Evolutionary conservation across 108 stramenopile genomes (phyloP).

Genomic region (Pseudonitzschia multiseries): DNA sequence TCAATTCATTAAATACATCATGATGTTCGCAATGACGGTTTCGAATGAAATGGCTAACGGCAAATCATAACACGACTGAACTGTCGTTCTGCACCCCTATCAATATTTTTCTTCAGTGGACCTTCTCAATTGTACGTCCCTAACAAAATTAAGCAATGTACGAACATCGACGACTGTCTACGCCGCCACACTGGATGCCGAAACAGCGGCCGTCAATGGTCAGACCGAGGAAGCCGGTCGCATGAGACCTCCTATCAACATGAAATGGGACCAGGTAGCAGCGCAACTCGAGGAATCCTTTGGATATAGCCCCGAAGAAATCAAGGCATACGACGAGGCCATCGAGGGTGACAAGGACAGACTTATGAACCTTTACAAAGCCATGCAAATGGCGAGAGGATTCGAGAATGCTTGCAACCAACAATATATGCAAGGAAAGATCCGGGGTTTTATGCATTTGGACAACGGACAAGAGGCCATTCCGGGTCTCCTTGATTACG

Average conservation of each 20-base stretch:
- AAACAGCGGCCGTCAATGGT: slow-evolving; percentile 5
- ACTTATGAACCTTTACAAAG: slow-evolving; percentile 80
- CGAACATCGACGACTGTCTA: not conserved
- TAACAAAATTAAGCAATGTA: slow-evolving; percentile 5
- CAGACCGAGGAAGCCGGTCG: slow-evolving; percentile 6
- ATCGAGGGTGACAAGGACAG: slow-evolving; percentile 77
- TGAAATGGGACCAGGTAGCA: slow-evolving; percentile 63
- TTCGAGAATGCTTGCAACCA: slow-evolving; percentile 99
- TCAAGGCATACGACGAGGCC: slow-evolving; percentile 58
- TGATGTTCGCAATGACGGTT: not conserved
- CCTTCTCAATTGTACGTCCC: slow-evolving; percentile 7
- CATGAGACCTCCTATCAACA: slow-evolving; percentile 86
- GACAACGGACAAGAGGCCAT: slow-evolving; percentile 98
- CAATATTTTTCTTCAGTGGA: not conserved
- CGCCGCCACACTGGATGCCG: slow-evolving; percentile 19
- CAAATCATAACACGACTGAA: no score
- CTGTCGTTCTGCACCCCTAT: not conserved
- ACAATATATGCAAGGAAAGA: slow-evolving; percentile 97
- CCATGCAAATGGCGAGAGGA: slow-evolving; percentile 88
- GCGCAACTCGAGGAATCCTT: slow-evolving; percentile 65
- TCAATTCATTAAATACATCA: no score
- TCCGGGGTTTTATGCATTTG: slow-evolving; percentile 98
- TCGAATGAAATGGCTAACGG: not conserved
- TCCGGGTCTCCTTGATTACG: slow-evolving; percentile 92
- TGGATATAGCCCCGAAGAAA: slow-evolving; percentile 73